Conservation (phyloP, 2,329 filamentous ascomycete species). For the Cytospora piceicola region DNA sequence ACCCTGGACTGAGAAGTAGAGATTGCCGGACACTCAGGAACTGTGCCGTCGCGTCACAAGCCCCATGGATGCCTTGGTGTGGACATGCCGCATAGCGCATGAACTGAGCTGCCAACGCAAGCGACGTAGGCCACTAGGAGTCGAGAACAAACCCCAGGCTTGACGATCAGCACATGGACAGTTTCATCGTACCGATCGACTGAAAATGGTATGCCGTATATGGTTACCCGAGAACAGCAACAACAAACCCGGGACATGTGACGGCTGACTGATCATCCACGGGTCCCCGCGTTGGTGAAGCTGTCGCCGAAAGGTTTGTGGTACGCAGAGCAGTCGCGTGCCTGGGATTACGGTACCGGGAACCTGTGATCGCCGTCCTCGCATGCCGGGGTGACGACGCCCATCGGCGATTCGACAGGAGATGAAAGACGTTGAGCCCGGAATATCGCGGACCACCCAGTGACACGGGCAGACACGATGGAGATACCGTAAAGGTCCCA, state of each 20-base stretch:
- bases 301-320: neutral
- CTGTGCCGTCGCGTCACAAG: neutral
- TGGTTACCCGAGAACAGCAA: neutral
- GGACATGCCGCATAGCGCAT: neutral
- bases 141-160: neutral
- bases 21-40: neutral
- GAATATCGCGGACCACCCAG: slow-evolving; percentile 10
- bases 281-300: slow-evolving; percentile 8
- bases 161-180: neutral
- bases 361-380: slow-evolving; percentile 5
- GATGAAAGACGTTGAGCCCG: neutral
- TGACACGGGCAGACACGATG: neutral
- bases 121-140: neutral
- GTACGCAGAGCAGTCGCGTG: neutral
- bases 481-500: neutral
- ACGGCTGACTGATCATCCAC: neutral
- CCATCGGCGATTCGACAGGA: neutral
- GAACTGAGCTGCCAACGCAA: neutral
- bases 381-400: slow-evolving; percentile 1
- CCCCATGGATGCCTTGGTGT: neutral
- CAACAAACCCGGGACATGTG: slow-evolving; percentile 14
- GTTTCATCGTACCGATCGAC: neutral
- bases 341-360: slow-evolving; percentile 7
- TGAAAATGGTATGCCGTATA: neutral
- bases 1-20: neutral